These are phyloP conservation scores for Saccharomyces kudriavzevii DNA, from an alignment of 805 yeast species.

Conservation along the genomic window DNA sequence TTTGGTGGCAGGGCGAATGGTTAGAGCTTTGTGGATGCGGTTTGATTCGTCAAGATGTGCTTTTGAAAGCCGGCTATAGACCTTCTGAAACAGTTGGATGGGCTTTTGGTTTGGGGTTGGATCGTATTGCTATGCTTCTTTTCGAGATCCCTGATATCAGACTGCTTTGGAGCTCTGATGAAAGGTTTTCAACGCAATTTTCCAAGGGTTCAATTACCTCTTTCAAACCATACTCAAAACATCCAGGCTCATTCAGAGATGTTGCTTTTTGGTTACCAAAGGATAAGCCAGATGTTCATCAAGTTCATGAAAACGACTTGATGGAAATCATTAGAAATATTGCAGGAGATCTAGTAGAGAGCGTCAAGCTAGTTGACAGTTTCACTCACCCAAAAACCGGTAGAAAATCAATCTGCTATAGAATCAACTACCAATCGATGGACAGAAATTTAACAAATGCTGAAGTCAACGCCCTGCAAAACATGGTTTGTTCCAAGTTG, in stretches of 20 bases:
- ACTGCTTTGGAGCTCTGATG: constrained; percentile 82
- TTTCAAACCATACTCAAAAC: constrained; percentile 84
- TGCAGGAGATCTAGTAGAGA: constrained; percentile 86
- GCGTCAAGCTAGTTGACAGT: constrained; percentile 70
- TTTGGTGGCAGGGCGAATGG: constrained; percentile 99
- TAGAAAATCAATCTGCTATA: constrained; percentile 71
- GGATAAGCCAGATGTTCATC: constrained; percentile 21
- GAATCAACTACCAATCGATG: constrained; percentile 92
- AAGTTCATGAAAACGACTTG: constrained; percentile 76
- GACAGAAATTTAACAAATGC: constrained; percentile 81
- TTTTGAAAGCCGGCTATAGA: constrained; percentile 60
- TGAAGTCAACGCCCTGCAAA: constrained; percentile 72
- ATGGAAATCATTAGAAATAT: constrained; percentile 84
- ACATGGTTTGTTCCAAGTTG: constrained; percentile 52
- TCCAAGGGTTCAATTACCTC: constrained; percentile 51
- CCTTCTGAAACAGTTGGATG: constrained; percentile 64
- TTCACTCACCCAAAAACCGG: constrained; percentile 80
- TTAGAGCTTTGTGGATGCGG: constrained; percentile 96
- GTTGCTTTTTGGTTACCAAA: constrained; percentile 82
- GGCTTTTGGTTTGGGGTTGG: constrained; percentile 97
- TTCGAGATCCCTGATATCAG: constrained; percentile 95
- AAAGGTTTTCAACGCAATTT: constrained; percentile 71
- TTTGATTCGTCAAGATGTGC: constrained; percentile 69
- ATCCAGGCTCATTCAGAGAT: constrained; percentile 80
- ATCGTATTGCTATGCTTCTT: constrained; percentile 88